A percentile compares a stretch with the other conserved stretches of the same genome.
Conservation (phyloP, 441 rosid genomes). For the Codiaeum variegatum region DNA sequence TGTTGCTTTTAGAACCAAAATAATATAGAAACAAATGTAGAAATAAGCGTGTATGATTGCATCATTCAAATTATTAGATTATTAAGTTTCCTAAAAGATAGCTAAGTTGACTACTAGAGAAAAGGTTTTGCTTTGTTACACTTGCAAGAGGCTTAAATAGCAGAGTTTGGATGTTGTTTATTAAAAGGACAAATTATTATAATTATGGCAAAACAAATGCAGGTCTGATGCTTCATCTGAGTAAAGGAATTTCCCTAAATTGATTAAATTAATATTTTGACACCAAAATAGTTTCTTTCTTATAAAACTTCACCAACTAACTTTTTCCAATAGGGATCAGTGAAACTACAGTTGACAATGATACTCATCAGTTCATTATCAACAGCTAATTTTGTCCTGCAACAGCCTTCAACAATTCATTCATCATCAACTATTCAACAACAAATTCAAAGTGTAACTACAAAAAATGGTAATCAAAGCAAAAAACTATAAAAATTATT, state of each 20-base stretch:
- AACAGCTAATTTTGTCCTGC: background rate
- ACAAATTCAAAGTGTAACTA: background rate
- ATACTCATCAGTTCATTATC: background rate
- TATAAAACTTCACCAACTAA: background rate
- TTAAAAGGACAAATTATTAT: too few relatives aligned
- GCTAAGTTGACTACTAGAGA: background rate
- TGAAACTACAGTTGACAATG: background rate
- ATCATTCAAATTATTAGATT: background rate
- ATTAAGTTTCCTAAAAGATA: background rate
- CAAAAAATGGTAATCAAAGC: background rate
- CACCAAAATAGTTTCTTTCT: background rate
- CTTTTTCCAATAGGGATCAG: background rate
- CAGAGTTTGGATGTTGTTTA: background rate
- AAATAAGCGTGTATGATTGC: too few relatives aligned
- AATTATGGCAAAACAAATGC: background rate
- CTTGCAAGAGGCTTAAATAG: background rate
- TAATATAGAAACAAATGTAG: background rate
- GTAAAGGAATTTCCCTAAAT: background rate
- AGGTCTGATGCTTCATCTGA: background rate
- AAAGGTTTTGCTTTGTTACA: background rate
- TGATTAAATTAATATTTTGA: background rate
- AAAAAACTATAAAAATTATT: background rate
- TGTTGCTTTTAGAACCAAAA: background rate
- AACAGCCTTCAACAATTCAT: background rate
- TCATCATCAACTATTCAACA: background rate